These are phyloP conservation scores for Chaetomium olivaceum DNA, from an alignment of 2,329 filamentous ascomycete species.

Conservation along the genomic window DNA sequence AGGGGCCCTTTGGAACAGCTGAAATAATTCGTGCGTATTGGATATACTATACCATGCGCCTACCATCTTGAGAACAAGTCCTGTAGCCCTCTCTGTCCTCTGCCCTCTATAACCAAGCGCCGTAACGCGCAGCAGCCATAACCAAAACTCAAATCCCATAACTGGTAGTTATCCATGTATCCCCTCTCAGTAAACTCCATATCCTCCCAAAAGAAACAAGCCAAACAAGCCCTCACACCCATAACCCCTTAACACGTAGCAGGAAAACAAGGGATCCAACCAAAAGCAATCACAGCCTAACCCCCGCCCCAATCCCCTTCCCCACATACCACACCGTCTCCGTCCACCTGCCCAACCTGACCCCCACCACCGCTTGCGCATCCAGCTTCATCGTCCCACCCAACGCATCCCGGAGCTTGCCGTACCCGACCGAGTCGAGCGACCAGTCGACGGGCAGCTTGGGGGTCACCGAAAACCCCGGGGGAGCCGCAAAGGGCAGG, in stretches of 20 bases:
- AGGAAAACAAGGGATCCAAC: background rate
- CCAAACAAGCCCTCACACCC: background rate
- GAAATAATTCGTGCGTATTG: background rate
- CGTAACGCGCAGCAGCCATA: background rate
- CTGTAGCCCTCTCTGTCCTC: background rate
- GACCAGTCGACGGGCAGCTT: conserved; percentile 81
- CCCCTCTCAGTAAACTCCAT: background rate
- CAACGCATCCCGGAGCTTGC: conserved; percentile 74
- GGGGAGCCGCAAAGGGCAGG: conserved; percentile 72
- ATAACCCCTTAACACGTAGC: background rate
- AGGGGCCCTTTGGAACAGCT: too few species aligned
- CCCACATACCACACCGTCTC: conserved; percentile 72
- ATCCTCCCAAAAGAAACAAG: background rate
- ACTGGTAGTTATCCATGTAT: background rate
- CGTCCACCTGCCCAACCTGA: conserved; percentile 73
- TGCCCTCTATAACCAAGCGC: background rate
- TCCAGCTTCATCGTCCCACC: conserved; percentile 79
- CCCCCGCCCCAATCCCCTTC: conserved; percentile 67
- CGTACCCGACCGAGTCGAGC: conserved; percentile 75
- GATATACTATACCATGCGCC: background rate
- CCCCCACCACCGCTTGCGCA: conserved; percentile 71
- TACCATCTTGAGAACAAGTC: background rate
- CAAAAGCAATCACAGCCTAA: conserved; percentile 47
- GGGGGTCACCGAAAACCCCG: conserved; percentile 71
- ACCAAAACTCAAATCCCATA: background rate